Base-by-base conservation (phyloP, 306 rosid species). In the Abrus precatorius region DNA sequence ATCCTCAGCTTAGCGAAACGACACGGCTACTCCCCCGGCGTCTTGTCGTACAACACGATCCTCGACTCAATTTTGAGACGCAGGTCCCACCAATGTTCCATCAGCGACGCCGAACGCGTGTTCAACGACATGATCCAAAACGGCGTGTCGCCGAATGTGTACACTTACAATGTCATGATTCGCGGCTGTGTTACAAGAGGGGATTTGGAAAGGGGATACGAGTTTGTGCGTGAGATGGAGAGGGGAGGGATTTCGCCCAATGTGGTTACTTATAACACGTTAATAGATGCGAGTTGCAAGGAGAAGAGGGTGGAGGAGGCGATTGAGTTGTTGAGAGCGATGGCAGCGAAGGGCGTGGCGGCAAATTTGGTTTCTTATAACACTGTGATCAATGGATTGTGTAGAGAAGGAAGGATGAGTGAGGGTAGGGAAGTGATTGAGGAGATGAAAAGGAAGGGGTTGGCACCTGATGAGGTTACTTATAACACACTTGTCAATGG, bases 401-500 rank as follows among this genome's bases (percentile, higher is more conserved):
- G 97, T 85, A 59, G 80, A 1, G 89, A 88, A 60, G 93, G 95
- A 77, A 90, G 81, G 83, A 86, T 89, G 90, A 66, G 50, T 7
- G 95, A 95, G 87, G 83, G 86, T 0, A 30, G 30, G 14, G 85
- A 84, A 62, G 47, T 93, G 47, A 81, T 92, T 6, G 84, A 84
- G 85, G 91, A 91, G 81, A 93, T 93, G 97, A 79, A 64, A 14
- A 66, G 38, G 50, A 91, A 57, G 47, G 94, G 97, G 6, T 88
- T 85, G 84, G 77, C 75, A 72, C 88, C 91, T 12, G 97, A 95
- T 74, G 88, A 87, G 80, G 89, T 95, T 36, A 95, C 99, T 6
- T 84, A 79, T 79, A 93, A 95, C 72, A 95, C 97, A 3, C 93
- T 95, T 8, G 86, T 95, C 33, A 90, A 89, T 69, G 97, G 97